These are phyloP conservation scores for Arxiozyma heterogenica DNA, from an alignment of 1,139 yeast genomes.

Conservation along the genomic window DNA sequence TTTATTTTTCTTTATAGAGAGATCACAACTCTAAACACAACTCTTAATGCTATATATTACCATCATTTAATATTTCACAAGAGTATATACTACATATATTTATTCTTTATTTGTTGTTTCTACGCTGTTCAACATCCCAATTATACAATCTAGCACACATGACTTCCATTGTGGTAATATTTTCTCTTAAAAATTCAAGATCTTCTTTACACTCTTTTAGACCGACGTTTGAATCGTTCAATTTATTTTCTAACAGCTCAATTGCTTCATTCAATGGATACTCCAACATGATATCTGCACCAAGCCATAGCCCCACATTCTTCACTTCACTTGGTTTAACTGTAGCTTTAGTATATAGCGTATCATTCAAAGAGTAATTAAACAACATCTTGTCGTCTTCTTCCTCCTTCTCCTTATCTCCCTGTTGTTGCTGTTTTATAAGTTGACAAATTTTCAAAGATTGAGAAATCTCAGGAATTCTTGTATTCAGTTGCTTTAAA, in stretches of 20 bases:
- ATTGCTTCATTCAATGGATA: slow-evolving; percentile 86
- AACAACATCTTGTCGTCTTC: slow-evolving; percentile 46
- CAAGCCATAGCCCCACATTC: slow-evolving; percentile 81
- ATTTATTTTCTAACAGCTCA: slow-evolving; percentile 53
- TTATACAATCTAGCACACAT: slow-evolving; percentile 91
- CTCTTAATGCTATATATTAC: no score
- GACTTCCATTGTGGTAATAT: slow-evolving; percentile 96
- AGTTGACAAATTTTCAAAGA: slow-evolving; percentile 57
- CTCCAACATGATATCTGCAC: slow-evolving; percentile 96
- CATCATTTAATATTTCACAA: no score
- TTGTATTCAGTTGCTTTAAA: slow-evolving; percentile 53
- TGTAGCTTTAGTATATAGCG: slow-evolving; percentile 72
- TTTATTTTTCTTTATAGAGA: no score
- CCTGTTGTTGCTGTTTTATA: slow-evolving; percentile 31
- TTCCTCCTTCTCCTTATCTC: slow-evolving; percentile 18
- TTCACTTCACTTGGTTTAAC: slow-evolving; percentile 36
- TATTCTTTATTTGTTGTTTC: slow-evolving; percentile 34
- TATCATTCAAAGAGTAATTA: slow-evolving; percentile 85
- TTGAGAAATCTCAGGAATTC: slow-evolving; percentile 85
- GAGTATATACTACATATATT: no score
- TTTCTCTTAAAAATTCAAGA: slow-evolving; percentile 78
- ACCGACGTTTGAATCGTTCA: slow-evolving; percentile 53
- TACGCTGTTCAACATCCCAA: slow-evolving; percentile 89
- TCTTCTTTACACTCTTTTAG: slow-evolving; percentile 65
- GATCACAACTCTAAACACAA: no score